Evolutionary conservation across 2,329 filamentous ascomycete species (phyloP), one percentile per base, ranked within the genome.

Genomic region (Camillea tinctor): DNA sequence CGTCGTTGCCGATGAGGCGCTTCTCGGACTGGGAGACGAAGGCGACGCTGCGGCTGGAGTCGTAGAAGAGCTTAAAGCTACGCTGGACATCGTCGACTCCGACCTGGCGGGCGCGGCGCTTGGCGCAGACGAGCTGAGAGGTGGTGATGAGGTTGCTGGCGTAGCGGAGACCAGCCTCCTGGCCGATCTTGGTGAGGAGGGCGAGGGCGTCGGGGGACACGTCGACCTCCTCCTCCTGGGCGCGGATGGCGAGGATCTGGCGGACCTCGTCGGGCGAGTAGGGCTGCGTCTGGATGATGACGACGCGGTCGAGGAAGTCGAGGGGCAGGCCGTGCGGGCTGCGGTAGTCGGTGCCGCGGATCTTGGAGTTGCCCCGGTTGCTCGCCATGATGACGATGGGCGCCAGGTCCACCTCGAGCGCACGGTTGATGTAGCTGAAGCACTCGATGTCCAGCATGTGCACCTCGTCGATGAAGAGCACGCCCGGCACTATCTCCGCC

Each of bases 381-480:
- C 91, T 96, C 57, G 95, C 95, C 95, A 99, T 99, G 78, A 99
- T 99, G 75, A 99, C 93, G 66, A 99, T 93, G 48, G 95, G 95
- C 1, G 95, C 93, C 30, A 99, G 84, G 71, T 98, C 93, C 62
- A 93, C 92, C 78, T 99, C 95, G 51, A 99, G 83, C 0, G 95
- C 95, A 56, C 95, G 91, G 81, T 99, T 99, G 82, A 99, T 90
- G 81, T 96, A 99, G 51, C 93, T 96, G 81, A 97, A 99, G 81
- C 94, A 98, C 77, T 99, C 95, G 66, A 98, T 97, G 75, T 99
- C 95, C 60, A 99, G 90, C 94, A 99, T 98, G 82, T 99, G 95
- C 4, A 99, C 94, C 80, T 99, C 95, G 72, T 99, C 95, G 71
- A 99, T 96, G 81, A 99, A 99, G 7, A 99, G 81, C 7, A 99